Percentiles rank a stretch among this genome's conserved stretches.
phyloP scores from a whole-genome alignment of 2,329 filamentous ascomycete species.

The Pestalotiopsis fici region DNA sequence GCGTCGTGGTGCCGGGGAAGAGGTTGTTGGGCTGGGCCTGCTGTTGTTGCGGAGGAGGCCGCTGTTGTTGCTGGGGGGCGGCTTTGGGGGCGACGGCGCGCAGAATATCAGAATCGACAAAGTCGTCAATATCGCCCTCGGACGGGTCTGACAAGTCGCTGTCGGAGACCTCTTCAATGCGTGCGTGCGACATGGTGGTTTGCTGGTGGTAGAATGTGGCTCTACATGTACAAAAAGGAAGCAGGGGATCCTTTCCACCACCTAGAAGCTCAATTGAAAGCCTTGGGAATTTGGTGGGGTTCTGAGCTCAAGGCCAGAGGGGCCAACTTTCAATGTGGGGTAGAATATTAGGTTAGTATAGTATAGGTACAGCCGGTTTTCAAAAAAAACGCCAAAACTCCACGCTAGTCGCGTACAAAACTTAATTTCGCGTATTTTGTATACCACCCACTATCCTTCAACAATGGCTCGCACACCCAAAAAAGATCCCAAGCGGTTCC shows the following conservation, averaged over 20 bases:
- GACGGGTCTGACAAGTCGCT: slow-evolving; percentile 77
- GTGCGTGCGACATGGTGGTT: slow-evolving; percentile 74
- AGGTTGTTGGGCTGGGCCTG: slow-evolving; percentile 25
- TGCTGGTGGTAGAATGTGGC: not conserved
- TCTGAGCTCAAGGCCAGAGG: not conserved
- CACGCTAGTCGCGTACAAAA: too few relatives aligned
- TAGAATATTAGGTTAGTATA: not conserved
- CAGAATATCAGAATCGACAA: slow-evolving; percentile 58
- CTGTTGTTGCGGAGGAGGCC: slow-evolving; percentile 11
- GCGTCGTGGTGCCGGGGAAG: slow-evolving; percentile 16
- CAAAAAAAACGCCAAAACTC: too few relatives aligned
- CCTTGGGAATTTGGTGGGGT: slow-evolving; percentile 4
- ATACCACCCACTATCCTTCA: too few relatives aligned
- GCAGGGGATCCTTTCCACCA: not conserved
- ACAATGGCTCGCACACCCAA: too few relatives aligned
- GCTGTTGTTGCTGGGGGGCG: slow-evolving; percentile 17
- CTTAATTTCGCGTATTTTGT: too few relatives aligned
- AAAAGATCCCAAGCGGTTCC: too few relatives aligned
- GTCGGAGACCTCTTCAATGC: slow-evolving; percentile 89
- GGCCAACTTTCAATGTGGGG: not conserved
- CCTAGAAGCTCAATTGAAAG: not conserved
- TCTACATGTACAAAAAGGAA: not conserved
- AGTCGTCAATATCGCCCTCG: slow-evolving; percentile 77
- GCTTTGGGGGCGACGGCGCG: slow-evolving; percentile 37
- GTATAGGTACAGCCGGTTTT: too few relatives aligned